Evolutionary conservation across 2,329 filamentous ascomycete species (phyloP), one percentile per base, ranked within the genome.

Genomic region (Leptographium wingfieldii): DNA sequence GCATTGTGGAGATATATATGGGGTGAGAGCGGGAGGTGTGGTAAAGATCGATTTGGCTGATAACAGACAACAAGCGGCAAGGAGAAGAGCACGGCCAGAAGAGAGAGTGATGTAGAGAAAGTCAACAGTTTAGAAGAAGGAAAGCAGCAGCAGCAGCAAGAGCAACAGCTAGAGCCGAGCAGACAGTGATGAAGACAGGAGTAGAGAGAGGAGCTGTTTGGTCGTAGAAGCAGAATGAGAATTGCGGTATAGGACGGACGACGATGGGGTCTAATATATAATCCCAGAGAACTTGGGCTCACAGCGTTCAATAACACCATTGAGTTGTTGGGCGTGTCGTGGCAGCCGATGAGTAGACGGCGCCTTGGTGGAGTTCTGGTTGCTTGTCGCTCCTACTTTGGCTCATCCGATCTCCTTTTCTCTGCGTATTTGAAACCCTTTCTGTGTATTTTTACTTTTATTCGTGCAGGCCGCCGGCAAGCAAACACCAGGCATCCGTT

Each of bases 361-460:
- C 52, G 35, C 31, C n/a, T 46, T 27, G 22, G 33, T 56, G 55
- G 55, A 56, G 55, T 49, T 56, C 49, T 29, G 55, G 46, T 56
- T 59, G 33, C 52, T 55, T 49, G 60, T 56, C 35, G 51, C 31
- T 33, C 16, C 38, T 57, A 40, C 25, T 60, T 43, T 59, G 40
- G 16, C 35, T 58, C 29, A 51, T 57, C 33, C 31, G 54, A 53
- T 53, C 51, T 22, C 14, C 22, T 52, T 58, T 55, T 53, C 55
- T 38, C 16, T 52, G 38, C 54, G 46, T 49, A 10, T 59, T 58
- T 57, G 53, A 31, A 14, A 52, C 53, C 56, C 57, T 61, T 63
- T 62, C 64, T 55, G 55, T 63, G 63, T 62, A 61, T n/a, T 46
- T 63, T 53, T 57, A 46, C 56, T 56, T 56, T 53, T 55, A 12